Conservation (phyloP, 2,329 filamentous ascomycete genomes). For the Lasiodiplodia theobromae region DNA sequence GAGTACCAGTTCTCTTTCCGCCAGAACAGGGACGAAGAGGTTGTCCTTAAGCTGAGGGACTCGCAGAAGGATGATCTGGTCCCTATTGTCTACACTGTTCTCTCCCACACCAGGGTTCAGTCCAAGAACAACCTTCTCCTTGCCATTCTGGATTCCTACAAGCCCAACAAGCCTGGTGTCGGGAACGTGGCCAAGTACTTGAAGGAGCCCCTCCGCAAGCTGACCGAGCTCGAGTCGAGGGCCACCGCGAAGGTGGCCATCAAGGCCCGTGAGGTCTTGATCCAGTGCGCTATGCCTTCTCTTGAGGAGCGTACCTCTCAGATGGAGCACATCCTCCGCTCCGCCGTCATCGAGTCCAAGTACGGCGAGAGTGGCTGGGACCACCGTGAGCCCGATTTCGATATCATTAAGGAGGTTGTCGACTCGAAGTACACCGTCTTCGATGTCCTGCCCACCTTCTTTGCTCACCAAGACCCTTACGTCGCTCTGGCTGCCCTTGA, state of each 20-base stretch:
- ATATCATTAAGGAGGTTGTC: slow-evolving; percentile 95
- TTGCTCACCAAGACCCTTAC: slow-evolving; percentile 92
- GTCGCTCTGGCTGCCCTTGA: slow-evolving; percentile 92
- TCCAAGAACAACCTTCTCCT: slow-evolving; percentile 94
- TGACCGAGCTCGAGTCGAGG: slow-evolving; percentile 89
- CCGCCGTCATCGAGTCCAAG: slow-evolving; percentile 93
- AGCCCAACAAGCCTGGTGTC: slow-evolving; percentile 89
- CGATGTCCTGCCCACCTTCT: slow-evolving; percentile 94
- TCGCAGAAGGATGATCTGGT: slow-evolving; percentile 92
- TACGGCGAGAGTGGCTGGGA: slow-evolving; percentile 98
- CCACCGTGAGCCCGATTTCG: slow-evolving; percentile 88
- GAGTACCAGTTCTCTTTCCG: slow-evolving; percentile 89
- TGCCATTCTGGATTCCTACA: slow-evolving; percentile 91
- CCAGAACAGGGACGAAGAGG: slow-evolving; percentile 87
- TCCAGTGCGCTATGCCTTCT: slow-evolving; percentile 95
- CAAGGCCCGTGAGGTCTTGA: slow-evolving; percentile 96
- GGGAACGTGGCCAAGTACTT: slow-evolving; percentile 90
- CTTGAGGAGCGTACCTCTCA: slow-evolving; percentile 92
- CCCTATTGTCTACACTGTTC: slow-evolving; percentile 84
- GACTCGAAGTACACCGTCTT: slow-evolving; percentile 99
- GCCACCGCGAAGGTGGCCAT: slow-evolving; percentile 93
- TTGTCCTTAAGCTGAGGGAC: slow-evolving; percentile 91
- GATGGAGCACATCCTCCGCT: slow-evolving; percentile 98
- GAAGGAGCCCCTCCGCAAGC: slow-evolving; percentile 78
- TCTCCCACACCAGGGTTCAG: slow-evolving; percentile 91